Base-by-base conservation (phyloP, 2,329 filamentous ascomycete species). In the Stagonosporopsis rhizophila region DNA sequence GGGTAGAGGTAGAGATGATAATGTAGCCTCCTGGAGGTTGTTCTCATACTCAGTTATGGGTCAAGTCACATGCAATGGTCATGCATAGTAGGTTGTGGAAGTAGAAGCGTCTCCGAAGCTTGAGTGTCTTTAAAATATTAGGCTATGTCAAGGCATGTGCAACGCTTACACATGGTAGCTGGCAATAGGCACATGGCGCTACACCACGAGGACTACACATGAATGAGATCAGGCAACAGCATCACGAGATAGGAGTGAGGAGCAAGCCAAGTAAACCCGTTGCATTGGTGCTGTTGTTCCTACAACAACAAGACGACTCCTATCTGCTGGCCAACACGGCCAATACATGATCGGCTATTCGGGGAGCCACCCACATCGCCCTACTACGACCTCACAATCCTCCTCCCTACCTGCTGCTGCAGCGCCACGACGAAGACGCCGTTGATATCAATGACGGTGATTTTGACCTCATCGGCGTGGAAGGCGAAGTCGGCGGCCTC, bases 401-500 rank as follows among this genome's bases (percentile, higher is more conserved):
- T 25, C 45, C 30, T 45, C 40, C 15, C 30, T 27, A 56, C 34
- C 40, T 45, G 35, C 34, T n/a, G 2, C 9, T 49, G 20, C 34
- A 23, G 12, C 23, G 19, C 15, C 6, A 1, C n/a, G 11, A 28
- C n/a, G 7, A 14, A 1, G 8, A 3, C 35, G n/a, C 3, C 2
- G 6, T 15, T 2, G 19, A 25, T 25, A 5, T 41, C 23, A 2
- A 19, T 44, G 30, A 57, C 49, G 11, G 28, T 20, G 7, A 57
- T 9, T 23, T 35, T 15, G n/a, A 60, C 47, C 37, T 56, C 42
- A 7, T 34, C 23, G 30, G 61, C 65, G 14, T 22, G 39, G 11
- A 66, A 40, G 22, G 15, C 15, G 9, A 66, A 58, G 12, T 28
- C 34, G 8, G 52, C 54, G 2, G 48, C 42, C 17, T 52, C 23